Conservation (phyloP, 78 protist species). For the Chrysochromulina tobinii region DNA sequence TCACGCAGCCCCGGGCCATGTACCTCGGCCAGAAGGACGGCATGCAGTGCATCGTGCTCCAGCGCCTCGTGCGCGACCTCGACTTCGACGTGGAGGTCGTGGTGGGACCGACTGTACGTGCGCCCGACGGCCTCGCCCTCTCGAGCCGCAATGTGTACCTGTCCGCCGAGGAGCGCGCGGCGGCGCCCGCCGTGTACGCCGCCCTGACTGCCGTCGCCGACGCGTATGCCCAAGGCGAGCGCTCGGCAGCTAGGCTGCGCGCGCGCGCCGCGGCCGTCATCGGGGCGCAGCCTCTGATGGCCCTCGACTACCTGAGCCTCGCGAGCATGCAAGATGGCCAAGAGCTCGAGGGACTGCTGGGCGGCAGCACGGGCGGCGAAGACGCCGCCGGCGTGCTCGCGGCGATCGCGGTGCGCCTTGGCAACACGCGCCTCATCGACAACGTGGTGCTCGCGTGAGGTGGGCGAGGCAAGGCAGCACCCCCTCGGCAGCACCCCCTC, state of each 20-base stretch:
- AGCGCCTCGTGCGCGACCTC: constrained; percentile 52
- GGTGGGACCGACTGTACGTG: constrained; percentile 62
- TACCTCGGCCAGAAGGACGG: constrained; percentile 85
- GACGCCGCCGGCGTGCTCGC: neutral
- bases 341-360: neutral
- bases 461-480: too few relatives aligned
- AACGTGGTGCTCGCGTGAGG: neutral
- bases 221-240: neutral
- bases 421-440: constrained; percentile 10
- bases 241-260: neutral
- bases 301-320: neutral
- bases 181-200: neutral
- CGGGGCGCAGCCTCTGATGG: neutral
- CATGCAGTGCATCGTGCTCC: constrained; percentile 72
- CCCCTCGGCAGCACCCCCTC: too few relatives aligned
- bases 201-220: neutral
- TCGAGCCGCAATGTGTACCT: neutral
- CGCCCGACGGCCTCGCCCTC: constrained; percentile 62
- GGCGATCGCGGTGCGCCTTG: neutral
- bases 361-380: neutral
- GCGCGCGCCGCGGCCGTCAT: neutral
- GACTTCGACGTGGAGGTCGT: constrained; percentile 15
- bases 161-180: neutral
- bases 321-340: neutral
- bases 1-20: constrained; percentile 52